Evolutionary conservation across 768 basidiomycete species (phyloP).

Genomic region (Boletus bicolor): DNA sequence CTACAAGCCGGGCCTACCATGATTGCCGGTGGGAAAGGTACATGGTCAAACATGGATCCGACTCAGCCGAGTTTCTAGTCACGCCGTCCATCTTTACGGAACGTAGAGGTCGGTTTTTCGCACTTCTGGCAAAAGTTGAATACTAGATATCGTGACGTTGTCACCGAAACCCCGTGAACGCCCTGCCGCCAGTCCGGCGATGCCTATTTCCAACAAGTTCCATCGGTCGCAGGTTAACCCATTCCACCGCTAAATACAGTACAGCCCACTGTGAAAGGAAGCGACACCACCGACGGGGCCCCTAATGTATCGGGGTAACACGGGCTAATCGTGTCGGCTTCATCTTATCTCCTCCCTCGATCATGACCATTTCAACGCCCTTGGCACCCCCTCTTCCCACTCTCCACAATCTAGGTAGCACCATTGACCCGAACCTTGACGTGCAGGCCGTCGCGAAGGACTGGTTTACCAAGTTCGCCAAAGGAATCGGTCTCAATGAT

Average conservation of each 20-base stretch:
- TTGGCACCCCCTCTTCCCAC: constrained; percentile 19
- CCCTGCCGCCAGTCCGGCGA: no score
- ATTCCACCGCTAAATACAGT: not conserved
- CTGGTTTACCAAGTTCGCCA: constrained; percentile 43
- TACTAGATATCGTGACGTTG: not conserved
- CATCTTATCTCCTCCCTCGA: not conserved
- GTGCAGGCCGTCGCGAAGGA: constrained; percentile 32
- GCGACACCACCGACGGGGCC: not conserved
- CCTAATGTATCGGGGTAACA: not conserved
- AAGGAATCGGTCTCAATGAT: constrained; percentile 33
- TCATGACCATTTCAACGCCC: constrained; percentile 7
- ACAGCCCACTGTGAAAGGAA: not conserved
- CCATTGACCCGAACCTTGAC: constrained; percentile 34
- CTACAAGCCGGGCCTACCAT: no score
- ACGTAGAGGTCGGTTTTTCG: not conserved
- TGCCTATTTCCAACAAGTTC: not conserved
- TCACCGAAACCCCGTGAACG: not conserved
- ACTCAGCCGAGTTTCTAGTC: no score
- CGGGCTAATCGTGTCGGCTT: not conserved
- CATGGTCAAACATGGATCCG: no score
- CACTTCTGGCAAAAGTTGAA: not conserved
- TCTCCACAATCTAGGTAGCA: constrained; percentile 20
- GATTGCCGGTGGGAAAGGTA: no score
- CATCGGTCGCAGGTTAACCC: not conserved
- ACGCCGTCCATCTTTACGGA: no score